Conservation (phyloP, 208 protist genomes). For the Novymonas esmeraldas region DNA sequence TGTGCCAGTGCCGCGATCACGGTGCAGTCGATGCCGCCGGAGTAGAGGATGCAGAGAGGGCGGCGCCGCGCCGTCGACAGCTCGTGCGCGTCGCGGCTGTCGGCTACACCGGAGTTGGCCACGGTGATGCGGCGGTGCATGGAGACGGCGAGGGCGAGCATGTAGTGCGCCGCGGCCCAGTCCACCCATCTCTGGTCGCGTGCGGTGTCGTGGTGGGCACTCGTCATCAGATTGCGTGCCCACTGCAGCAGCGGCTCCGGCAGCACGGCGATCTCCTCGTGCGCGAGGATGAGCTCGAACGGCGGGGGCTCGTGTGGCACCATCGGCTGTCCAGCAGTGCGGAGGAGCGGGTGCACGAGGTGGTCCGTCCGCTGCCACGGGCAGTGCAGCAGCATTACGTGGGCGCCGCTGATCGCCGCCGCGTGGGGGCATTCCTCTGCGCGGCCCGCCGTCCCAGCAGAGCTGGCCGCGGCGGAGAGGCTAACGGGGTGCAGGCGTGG, state of each 20-base stretch:
- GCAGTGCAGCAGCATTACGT: slow-evolving; percentile 55
- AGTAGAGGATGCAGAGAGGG: slow-evolving; percentile 91
- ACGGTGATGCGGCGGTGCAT: slow-evolving; percentile 66
- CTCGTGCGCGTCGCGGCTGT: slow-evolving; percentile 45
- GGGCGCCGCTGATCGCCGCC: slow-evolving; percentile 4
- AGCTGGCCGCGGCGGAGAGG: not conserved
- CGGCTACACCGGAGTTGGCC: slow-evolving; percentile 46
- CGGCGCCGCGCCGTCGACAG: slow-evolving; percentile 41
- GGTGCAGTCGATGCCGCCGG: slow-evolving; percentile 95
- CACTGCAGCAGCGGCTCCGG: slow-evolving; percentile 32
- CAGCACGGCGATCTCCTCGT: slow-evolving; percentile 36
- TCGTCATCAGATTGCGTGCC: slow-evolving; percentile 28
- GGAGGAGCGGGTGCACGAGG: slow-evolving; percentile 57
- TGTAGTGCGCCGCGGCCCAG: slow-evolving; percentile 57
- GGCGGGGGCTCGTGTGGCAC: slow-evolving; percentile 25
- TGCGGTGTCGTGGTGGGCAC: slow-evolving; percentile 25
- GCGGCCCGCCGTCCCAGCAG: not conserved
- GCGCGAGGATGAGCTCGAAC: slow-evolving; percentile 31
- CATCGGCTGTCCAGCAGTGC: slow-evolving; percentile 19
- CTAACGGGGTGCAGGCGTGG: slow-evolving; percentile 21
- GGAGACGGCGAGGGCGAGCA: slow-evolving; percentile 72
- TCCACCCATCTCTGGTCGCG: slow-evolving; percentile 44
- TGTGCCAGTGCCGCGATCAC: slow-evolving; percentile 93
- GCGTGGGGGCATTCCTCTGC: not conserved
- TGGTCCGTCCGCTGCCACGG: slow-evolving; percentile 47